A percentile compares a stretch with the other conserved stretches of the same genome.
These are phyloP conservation scores for Podospora anserina DNA, from an alignment of 495 filamentous ascomycete genomes.

Conservation along the genomic window DNA sequence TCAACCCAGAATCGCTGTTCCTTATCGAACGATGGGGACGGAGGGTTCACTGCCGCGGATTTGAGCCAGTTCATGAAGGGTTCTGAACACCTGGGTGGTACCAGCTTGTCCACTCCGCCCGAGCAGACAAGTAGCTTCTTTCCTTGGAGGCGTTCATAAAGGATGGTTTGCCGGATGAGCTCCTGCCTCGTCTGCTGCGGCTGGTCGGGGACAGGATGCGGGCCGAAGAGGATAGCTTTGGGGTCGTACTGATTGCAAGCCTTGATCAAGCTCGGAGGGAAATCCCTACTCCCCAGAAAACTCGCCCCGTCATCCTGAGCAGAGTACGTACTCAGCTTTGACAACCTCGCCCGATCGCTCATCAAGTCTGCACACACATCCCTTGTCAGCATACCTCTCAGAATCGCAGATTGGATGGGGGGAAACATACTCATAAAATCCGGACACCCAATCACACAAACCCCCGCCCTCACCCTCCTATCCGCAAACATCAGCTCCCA, in stretches of 20 bases:
- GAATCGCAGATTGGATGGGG: conserved; percentile 4
- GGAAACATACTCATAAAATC: conserved; percentile 64
- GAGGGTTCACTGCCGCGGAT: conserved; percentile 53
- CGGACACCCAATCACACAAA: conserved; percentile 83
- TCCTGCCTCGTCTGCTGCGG: neutral
- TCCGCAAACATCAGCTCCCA: conserved; percentile 82
- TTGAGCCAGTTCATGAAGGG: conserved; percentile 72
- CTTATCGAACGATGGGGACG: conserved; percentile 42
- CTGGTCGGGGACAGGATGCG: conserved; percentile 35
- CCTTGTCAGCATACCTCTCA: neutral
- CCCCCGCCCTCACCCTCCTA: conserved; percentile 67
- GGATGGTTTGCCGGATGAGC: conserved; percentile 33
- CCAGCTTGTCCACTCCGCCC: conserved; percentile 76
- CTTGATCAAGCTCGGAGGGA: conserved; percentile 63
- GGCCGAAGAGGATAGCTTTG: conserved; percentile 61
- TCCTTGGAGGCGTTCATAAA: conserved; percentile 54
- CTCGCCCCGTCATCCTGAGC: conserved; percentile 46
- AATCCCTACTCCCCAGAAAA: conserved; percentile 73
- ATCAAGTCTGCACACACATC: conserved; percentile 51
- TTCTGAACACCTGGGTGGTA: conserved; percentile 69
- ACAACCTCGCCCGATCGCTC: conserved; percentile 70
- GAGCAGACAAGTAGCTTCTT: conserved; percentile 78
- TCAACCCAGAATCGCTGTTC: conserved; percentile 57
- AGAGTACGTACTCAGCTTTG: conserved; percentile 63
- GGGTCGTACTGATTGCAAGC: conserved; percentile 65